These are phyloP conservation scores for Neurospora sublineolata DNA, from an alignment of 495 filamentous ascomycete genomes.

Conservation along the genomic window DNA sequence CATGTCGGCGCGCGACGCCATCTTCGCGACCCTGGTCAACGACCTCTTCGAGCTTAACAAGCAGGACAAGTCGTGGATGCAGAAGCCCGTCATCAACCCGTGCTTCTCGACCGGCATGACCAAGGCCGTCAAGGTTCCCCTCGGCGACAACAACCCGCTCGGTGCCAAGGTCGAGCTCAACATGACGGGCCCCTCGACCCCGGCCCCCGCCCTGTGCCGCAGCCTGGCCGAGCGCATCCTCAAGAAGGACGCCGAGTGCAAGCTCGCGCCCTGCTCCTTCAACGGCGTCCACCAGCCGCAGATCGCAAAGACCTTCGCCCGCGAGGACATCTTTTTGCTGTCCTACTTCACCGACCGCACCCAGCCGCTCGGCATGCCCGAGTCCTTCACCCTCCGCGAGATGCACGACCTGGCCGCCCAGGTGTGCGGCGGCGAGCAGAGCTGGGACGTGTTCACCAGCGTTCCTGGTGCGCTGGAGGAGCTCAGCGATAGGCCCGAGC, in stretches of 20 bases:
- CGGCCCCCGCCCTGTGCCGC: constrained; percentile 77
- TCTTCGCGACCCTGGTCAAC: constrained; percentile 62
- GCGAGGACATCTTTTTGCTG: constrained; percentile 90
- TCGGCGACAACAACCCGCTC: constrained; percentile 50
- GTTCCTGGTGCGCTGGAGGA: constrained; percentile 65
- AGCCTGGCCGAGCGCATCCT: constrained; percentile 81
- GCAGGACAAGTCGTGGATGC: constrained; percentile 38
- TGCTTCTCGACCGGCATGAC: constrained; percentile 77
- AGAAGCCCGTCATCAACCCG: constrained; percentile 66
- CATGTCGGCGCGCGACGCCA: constrained; percentile 80
- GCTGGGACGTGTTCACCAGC: constrained; percentile 67
- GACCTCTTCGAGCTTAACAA: constrained; percentile 43
- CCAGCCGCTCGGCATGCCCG: constrained; percentile 84
- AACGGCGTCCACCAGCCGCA: constrained; percentile 91
- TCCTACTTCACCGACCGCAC: constrained; percentile 97
- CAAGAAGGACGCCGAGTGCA: constrained; percentile 73
- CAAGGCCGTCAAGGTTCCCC: constrained; percentile 53
- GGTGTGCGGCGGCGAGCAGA: constrained; percentile 67
- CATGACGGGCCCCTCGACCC: constrained; percentile 73
- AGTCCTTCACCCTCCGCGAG: constrained; percentile 82
- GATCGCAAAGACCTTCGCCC: constrained; percentile 81
- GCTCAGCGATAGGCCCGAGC: constrained; percentile 68
- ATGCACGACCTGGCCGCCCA: constrained; percentile 69
- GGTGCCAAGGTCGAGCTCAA: constrained; percentile 53
- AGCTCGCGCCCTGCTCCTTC: constrained; percentile 86